Evolutionary conservation across 768 basidiomycete genomes (phyloP).

Genomic region (Naganishia vishniacii): DNA sequence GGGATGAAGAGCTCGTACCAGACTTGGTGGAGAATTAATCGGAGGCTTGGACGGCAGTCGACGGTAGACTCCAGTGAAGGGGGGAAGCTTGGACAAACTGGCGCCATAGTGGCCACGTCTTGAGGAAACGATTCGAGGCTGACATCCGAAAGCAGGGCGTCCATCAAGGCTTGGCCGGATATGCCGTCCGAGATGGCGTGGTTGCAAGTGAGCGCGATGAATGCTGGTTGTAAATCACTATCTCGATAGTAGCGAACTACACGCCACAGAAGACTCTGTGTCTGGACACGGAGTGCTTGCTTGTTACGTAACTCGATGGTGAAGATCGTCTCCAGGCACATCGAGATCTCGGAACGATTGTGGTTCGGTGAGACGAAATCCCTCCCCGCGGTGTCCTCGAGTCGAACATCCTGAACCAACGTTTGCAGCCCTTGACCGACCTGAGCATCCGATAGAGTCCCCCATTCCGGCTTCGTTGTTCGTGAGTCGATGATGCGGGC

Average conservation of each 20-base stretch:
- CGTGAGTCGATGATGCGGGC: background rate
- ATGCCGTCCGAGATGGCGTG: background rate
- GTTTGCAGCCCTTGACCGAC: background rate
- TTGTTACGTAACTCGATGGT: background rate
- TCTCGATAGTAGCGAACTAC: background rate
- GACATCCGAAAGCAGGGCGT: background rate
- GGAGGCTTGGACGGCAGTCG: constrained; percentile 1
- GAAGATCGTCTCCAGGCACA: background rate
- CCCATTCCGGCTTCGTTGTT: constrained; percentile 3
- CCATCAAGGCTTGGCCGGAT: background rate
- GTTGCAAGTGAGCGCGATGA: background rate
- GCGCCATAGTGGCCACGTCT: too few relatives aligned
- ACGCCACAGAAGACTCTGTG: background rate
- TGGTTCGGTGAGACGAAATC: background rate
- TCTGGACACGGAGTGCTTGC: background rate
- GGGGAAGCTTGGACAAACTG: background rate
- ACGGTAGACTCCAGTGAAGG: background rate
- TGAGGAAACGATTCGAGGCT: background rate
- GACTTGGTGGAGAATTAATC: background rate
- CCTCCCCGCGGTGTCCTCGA: background rate
- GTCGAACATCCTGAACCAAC: background rate
- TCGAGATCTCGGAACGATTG: background rate
- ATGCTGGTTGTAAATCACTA: background rate
- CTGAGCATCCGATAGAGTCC: background rate
- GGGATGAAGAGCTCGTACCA: background rate